A percentile compares a stretch with the other conserved stretches of the same genome.
Conservation (phyloP, 805 yeast genomes). For the Saccharomycopsis sp. region DNA sequence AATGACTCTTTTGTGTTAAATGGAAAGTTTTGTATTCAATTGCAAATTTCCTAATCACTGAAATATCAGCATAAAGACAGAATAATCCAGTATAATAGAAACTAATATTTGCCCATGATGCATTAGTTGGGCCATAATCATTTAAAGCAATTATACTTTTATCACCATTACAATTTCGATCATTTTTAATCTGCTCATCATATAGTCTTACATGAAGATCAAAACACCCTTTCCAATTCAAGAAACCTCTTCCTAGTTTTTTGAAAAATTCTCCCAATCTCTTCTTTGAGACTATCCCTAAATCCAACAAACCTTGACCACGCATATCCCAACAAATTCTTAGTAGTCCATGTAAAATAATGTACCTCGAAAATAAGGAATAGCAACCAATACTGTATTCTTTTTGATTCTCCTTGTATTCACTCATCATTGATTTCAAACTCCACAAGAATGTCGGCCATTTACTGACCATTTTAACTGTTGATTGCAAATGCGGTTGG, state of each 20-base stretch:
- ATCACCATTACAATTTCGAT: neutral
- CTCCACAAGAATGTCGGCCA: conserved; percentile 36
- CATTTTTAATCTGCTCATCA: conserved; percentile 18
- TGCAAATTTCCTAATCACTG: conserved; percentile 20
- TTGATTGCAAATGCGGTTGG: conserved; percentile 24
- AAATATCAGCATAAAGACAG: conserved; percentile 27
- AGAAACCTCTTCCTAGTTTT: conserved; percentile 28
- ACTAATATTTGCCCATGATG: conserved; percentile 31
- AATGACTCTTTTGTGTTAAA: conserved; percentile 5
- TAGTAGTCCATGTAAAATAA: conserved; percentile 31
- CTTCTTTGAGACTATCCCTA: conserved; percentile 25
- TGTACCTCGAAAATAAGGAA: conserved; percentile 30
- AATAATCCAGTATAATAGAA: conserved; percentile 26
- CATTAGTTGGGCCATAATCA: conserved; percentile 30
- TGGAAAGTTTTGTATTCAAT: conserved; percentile 7
- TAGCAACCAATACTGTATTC: conserved; percentile 32
- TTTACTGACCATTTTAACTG: conserved; percentile 22
- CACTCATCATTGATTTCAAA: conserved; percentile 29
- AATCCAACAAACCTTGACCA: conserved; percentile 26
- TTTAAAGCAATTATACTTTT: conserved; percentile 23
- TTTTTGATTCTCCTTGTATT: conserved; percentile 27
- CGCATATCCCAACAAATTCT: conserved; percentile 27
- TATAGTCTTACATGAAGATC: conserved; percentile 27
- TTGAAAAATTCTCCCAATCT: conserved; percentile 26
- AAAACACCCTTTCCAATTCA: conserved; percentile 31